A percentile compares a stretch with the other conserved stretches of the same genome.
Evolutionary conservation across 768 basidiomycete genomes (phyloP).

Genomic region (Plicaturopsis crispa): DNA sequence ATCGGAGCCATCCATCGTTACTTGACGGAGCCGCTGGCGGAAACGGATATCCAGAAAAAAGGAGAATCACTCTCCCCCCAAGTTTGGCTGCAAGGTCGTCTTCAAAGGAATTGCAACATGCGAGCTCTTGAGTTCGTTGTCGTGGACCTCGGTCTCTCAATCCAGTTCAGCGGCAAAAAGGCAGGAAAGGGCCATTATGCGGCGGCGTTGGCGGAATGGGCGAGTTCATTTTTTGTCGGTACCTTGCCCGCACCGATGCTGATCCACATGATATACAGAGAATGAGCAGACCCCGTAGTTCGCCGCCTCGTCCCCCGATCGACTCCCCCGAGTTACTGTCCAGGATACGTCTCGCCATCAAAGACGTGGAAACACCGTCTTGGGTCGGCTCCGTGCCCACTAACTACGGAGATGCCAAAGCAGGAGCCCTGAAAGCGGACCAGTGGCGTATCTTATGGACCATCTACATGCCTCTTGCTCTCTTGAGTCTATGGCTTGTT

Average conservation of each 20-base stretch:
- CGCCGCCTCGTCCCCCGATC: not conserved
- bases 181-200: not conserved
- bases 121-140: not conserved
- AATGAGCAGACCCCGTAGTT: not conserved
- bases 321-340: not conserved
- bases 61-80: too few species aligned
- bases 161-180: not conserved
- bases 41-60: not conserved
- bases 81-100: not conserved
- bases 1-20: not conserved
- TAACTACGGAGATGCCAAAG: constrained; percentile 15
- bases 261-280: not conserved
- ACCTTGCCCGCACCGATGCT: not conserved
- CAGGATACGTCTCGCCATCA: constrained; percentile 6
- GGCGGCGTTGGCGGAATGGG: not conserved
- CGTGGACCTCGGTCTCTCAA: not conserved
- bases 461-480: constrained; percentile 12
- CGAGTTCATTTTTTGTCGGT: not conserved
- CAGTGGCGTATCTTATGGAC: constrained; percentile 20
- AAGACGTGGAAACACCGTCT: constrained; percentile 1
- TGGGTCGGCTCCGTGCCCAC: constrained; percentile 10
- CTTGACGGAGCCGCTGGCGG: not conserved
- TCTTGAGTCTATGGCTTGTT: constrained; percentile 13
- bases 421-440: constrained; percentile 18
- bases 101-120: not conserved